Conservation (phyloP, 768 basidiomycete species). For the Boletellus ananas region DNA sequence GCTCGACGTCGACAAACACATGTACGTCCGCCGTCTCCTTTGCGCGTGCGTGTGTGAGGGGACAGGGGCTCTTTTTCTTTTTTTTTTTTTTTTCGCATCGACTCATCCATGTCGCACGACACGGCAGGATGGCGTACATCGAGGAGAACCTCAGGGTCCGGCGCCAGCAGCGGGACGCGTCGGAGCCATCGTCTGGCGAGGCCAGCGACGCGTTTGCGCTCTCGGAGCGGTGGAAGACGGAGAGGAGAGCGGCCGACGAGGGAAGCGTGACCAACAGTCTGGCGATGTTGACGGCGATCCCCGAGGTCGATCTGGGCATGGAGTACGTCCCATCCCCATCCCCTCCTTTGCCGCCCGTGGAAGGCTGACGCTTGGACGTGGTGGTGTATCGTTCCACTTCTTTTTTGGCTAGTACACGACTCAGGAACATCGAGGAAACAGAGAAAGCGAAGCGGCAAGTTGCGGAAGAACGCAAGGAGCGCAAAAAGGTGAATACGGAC, state of each 20-base stretch:
- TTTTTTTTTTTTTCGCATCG: no score
- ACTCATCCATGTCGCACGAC: no score
- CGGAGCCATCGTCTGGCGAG: constrained; percentile 41
- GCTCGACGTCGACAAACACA: constrained; percentile 97
- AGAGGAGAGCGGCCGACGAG: constrained; percentile 63
- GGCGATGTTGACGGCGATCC: constrained; percentile 96
- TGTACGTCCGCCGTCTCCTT: constrained; percentile 49
- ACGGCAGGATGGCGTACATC: constrained; percentile 91
- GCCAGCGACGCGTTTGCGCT: constrained; percentile 74
- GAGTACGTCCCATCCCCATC: constrained; percentile 58
- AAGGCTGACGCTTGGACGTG: no score
- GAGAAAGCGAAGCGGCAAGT: constrained; percentile 92
- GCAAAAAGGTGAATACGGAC: constrained; percentile 52
- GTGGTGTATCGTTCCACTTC: no score
- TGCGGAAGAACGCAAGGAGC: constrained; percentile 65
- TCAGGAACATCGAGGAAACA: constrained; percentile 96
- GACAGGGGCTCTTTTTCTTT: no score
- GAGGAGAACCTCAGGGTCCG: constrained; percentile 87
- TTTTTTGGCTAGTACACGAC: constrained; percentile 54
- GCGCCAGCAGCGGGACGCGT: constrained; percentile 50
- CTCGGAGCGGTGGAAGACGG: constrained; percentile 61
- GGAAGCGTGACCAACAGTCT: constrained; percentile 91
- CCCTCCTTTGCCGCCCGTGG: no score
- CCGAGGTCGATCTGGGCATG: constrained; percentile 97
- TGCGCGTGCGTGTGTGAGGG: no score